A percentile compares a stretch with the other conserved stretches of the same genome.
Conservation (phyloP, 148 eudicot species). For the Camellia lanceoleosa region DNA sequence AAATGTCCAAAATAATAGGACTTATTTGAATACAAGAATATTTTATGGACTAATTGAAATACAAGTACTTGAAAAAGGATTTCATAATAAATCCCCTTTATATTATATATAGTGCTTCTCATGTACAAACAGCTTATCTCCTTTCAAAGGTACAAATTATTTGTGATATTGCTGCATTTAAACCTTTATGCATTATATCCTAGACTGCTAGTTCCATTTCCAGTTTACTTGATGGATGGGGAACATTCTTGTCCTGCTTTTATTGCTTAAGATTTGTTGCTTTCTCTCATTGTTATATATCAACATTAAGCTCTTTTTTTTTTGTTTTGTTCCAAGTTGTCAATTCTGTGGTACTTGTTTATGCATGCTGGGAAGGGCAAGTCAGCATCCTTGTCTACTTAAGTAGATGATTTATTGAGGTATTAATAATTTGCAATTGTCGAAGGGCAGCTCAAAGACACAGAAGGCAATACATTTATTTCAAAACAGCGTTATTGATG, state of each 20-base stretch:
- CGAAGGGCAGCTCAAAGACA: neutral
- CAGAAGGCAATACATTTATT: neutral
- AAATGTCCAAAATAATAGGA: too few relatives aligned
- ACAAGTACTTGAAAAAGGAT: too few relatives aligned
- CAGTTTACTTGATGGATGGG: neutral
- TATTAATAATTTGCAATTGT: neutral
- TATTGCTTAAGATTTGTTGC: neutral
- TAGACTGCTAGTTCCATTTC: neutral
- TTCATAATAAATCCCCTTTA: too few relatives aligned
- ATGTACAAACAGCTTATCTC: neutral
- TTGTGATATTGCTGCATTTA: neutral
- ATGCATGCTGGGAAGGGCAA: neutral
- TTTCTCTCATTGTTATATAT: neutral
- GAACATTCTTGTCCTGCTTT: neutral
- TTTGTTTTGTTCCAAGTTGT: neutral
- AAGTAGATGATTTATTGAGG: neutral
- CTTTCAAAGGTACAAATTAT: neutral
- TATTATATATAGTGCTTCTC: too few relatives aligned
- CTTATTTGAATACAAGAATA: too few relatives aligned
- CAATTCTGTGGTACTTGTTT: neutral
- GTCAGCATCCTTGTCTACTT: constrained; percentile 2
- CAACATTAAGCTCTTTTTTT: neutral
- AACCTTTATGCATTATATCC: neutral
- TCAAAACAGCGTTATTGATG: neutral
- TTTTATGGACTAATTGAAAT: too few relatives aligned